Evolutionary conservation across 345 rosid genomes (phyloP), one percentile per base, ranked within the genome.

Genomic region (Linum tenue): DNA sequence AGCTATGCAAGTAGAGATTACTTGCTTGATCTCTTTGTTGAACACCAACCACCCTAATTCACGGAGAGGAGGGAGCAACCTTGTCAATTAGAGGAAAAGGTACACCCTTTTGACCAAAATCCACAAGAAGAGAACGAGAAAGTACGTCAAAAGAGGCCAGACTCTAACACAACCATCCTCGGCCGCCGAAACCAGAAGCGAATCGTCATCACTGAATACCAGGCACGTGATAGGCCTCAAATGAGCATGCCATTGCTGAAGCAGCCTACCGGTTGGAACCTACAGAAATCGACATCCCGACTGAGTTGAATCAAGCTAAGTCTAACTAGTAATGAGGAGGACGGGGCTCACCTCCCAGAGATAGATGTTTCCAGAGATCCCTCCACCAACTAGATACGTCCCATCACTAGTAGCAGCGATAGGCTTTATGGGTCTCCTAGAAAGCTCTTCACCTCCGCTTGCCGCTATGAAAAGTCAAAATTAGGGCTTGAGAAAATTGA

Each of bases 181-280:
- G 0, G 97, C 84, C 50, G 97, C 96, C 36, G 98, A 92, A 64
- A 92, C 65, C 64, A 92, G 58, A 55, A 87, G 78, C 0, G 97
- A 87, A 65, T 84, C 83, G 63, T 92, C 98, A 38, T 85, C 85
- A 0, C 86, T 87, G 72, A 90, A 85, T 31, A 79, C 82, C 78
- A 90, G 74, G 74, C 92, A 86, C 40, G 96, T 90, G 8, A 94
- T 85, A 3, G 73, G 72, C 64, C 87, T 81, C 31, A 78, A 84
- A 76, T 94, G 99, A 35, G 83, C 99, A 35, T 78, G 95, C 92
- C 96, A 90, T 75, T 83, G 86, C 81, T 77, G 81, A 64, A 92
- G 86, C 66, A 90, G 71, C 69, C 76, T 88, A 68, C 96, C 97
- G 8, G 82, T 84, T 5, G 85, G 73, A 73, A 92, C 96, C 97